Base-by-base conservation (phyloP, 257 asterid species). In the Nicotiana obtusifolia region DNA sequence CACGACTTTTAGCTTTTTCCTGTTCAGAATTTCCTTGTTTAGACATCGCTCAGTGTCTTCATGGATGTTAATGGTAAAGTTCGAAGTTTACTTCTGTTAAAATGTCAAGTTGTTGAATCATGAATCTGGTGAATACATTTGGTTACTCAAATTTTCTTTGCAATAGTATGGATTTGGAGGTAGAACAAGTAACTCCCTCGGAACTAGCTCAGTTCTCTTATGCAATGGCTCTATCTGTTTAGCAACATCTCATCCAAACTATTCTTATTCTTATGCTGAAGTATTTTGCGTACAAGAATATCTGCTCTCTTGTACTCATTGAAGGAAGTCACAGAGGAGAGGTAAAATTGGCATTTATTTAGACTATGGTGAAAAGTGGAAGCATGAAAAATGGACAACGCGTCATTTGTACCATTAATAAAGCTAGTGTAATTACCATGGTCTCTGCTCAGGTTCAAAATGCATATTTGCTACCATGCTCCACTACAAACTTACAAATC, bases 1-100 rank as follows among this genome's bases (percentile, higher is more conserved):
- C 83, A 35, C 76, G 66, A 75, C 44, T 17, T 52, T 33, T 77
- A 30, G 54, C 81, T 30, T 22, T 79, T 41, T 17, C 15, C 9
- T 62, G 20, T 78, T 57, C 60, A 24, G 47, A 13, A 59, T 80
- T 66, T 65, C 53, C 77, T 33, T 76, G 68, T 56, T 22, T 64
- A 35, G 26, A 68, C 20, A 2, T 77, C 66, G 41, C 79, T 59
- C 30, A 64, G 54, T 84, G 60, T 33, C 76, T 76, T 80, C 77
- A 31, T 62, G 60, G 69, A 22, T 15, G 3, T 22, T 75, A 16
- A 20, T 71, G 26, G 35, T 73, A 8, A 44, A 6, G 14, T 71
- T 71, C 20, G 19, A 71, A 67, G n/a, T 20, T 67, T 67, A 19
- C n/a, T 68, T 52, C 54, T 35, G 37, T 35, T 19, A 26, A 68